Base-by-base conservation (phyloP, 352 stramenopile species). In the Globisporangium sylvaticum region DNA sequence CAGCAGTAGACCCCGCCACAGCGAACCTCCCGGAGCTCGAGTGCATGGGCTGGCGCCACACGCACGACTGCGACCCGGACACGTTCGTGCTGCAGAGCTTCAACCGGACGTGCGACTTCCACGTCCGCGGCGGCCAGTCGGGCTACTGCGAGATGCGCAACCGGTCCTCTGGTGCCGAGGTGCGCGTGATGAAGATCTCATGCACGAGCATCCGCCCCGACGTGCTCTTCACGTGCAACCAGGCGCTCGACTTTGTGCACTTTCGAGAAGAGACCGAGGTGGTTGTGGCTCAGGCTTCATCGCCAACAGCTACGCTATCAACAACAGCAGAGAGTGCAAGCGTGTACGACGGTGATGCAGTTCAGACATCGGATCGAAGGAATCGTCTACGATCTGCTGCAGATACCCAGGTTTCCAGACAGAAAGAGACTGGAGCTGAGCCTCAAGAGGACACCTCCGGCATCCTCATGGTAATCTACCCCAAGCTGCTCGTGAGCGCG, bases 381-480 rank as follows among this genome's bases (percentile, higher is more conserved):
- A 50, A 2, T 50, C 42, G 18, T 24, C 18, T 50, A 22, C 42
- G 42, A 22, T 18, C 42, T 50, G 18, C 42, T 22, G 6, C 42
- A 24, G 15, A 50, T 50, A 50, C 42, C 18, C 15, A 22, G 6
- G 18, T 50, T 18, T 50, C 18, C 18, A 50, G 7, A 6, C 42
- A 50, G 18, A 18, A 50, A 50, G 18, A 50, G 32, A 15, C 32
- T 29, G 44, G 34, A 27, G 39, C 48, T 7, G 32, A 53, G 1
- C 10, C 55, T 18, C 34, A 31, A 37, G 34, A 29, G 6, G 31
- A 54, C 39, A 42, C 31, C 1, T 20, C 42, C 2, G 82, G 77
- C 5, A 82, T 90, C 68, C 42, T 83, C 29, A 84, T 90, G 70
- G 77, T 88, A 18, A 69, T 85, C 20, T 87, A 90, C 67, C 77